A percentile compares a stretch with the other conserved stretches of the same genome.
Conservation (phyloP, 495 filamentous ascomycete genomes). For the Podospora tetraspora region DNA sequence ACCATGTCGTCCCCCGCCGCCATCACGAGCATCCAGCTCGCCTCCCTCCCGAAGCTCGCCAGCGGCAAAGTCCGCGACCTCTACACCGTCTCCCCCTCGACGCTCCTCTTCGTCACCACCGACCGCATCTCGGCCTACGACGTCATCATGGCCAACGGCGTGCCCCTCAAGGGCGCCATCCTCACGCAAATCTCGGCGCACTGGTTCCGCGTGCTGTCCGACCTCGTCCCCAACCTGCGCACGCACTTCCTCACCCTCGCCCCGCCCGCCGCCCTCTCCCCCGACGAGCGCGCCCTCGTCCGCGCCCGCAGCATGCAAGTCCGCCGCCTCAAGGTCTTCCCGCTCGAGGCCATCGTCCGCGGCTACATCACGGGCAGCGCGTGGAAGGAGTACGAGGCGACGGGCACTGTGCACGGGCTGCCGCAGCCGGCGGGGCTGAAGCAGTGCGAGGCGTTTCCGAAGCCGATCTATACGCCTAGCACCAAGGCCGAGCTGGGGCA, state of each 20-base stretch:
- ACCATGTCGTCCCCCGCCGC: slow-evolving; percentile 16
- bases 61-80: slow-evolving; percentile 76
- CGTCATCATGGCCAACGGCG: slow-evolving; percentile 84
- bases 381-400: slow-evolving; percentile 69
- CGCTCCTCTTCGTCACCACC: slow-evolving; percentile 74
- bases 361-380: slow-evolving; percentile 93
- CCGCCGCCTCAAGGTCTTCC: slow-evolving; percentile 68
- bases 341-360: slow-evolving; percentile 81
- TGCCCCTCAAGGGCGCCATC: slow-evolving; percentile 77
- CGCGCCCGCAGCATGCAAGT: slow-evolving; percentile 78
- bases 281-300: slow-evolving; percentile 47
- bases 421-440: slow-evolving; percentile 58
- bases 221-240: slow-evolving; percentile 59
- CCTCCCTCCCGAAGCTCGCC: slow-evolving; percentile 33
- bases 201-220: slow-evolving; percentile 75
- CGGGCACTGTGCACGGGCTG: slow-evolving; percentile 78
- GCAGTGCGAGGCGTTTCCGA: slow-evolving; percentile 66
- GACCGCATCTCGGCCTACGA: slow-evolving; percentile 96
- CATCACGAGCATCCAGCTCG: slow-evolving; percentile 27
- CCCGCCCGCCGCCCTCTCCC: slow-evolving; percentile 51
- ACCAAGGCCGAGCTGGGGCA: slow-evolving; percentile 83
- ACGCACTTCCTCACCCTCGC: slow-evolving; percentile 71
- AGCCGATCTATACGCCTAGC: slow-evolving; percentile 77
- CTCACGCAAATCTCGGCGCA: slow-evolving; percentile 77
- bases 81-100: slow-evolving; percentile 66